Evolutionary conservation across 768 basidiomycete species (phyloP).

Genomic region (Naganishia vishniacii): DNA sequence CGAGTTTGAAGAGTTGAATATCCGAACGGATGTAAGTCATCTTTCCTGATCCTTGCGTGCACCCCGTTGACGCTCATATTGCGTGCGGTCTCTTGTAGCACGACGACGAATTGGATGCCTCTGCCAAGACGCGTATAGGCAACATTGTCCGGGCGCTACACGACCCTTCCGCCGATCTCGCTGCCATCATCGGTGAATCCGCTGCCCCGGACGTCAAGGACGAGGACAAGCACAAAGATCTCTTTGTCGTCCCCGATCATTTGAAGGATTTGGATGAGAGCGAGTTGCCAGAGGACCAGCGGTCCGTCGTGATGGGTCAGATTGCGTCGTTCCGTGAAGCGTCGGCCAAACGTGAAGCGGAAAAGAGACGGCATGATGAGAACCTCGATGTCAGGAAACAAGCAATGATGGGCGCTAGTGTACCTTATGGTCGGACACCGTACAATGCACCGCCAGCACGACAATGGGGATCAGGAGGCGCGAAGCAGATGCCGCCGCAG

Average conservation of each 20-base stretch:
- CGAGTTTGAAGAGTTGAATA: slow-evolving; percentile 71
- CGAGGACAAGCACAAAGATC: slow-evolving; percentile 30
- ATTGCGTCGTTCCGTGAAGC: slow-evolving; percentile 94
- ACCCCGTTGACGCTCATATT: too few relatives aligned
- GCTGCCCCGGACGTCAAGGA: slow-evolving; percentile 65
- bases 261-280: slow-evolving; percentile 93
- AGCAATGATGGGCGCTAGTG: slow-evolving; percentile 38
- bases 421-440: slow-evolving; percentile 32
- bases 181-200: slow-evolving; percentile 56
- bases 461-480: slow-evolving; percentile 68
- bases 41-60: too few relatives aligned
- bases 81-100: too few relatives aligned
- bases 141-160: slow-evolving; percentile 61
- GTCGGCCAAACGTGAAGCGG: slow-evolving; percentile 81
- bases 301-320: slow-evolving; percentile 88
- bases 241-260: slow-evolving; percentile 73
- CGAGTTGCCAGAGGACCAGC: slow-evolving; percentile 86
- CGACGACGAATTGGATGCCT: slow-evolving; percentile 62
- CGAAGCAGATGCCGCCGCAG: slow-evolving; percentile 33
- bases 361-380: slow-evolving; percentile 61
- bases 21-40: slow-evolving; percentile 69
- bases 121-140: slow-evolving; percentile 56
- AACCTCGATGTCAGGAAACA: slow-evolving; percentile 41
- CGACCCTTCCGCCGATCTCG: slow-evolving; percentile 57
- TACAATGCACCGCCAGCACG: slow-evolving; percentile 64